Percentiles rank a stretch among this genome's conserved stretches.
These are phyloP conservation scores for Penicillium freii DNA, from an alignment of 2,329 filamentous ascomycete genomes.

Conservation along the genomic window DNA sequence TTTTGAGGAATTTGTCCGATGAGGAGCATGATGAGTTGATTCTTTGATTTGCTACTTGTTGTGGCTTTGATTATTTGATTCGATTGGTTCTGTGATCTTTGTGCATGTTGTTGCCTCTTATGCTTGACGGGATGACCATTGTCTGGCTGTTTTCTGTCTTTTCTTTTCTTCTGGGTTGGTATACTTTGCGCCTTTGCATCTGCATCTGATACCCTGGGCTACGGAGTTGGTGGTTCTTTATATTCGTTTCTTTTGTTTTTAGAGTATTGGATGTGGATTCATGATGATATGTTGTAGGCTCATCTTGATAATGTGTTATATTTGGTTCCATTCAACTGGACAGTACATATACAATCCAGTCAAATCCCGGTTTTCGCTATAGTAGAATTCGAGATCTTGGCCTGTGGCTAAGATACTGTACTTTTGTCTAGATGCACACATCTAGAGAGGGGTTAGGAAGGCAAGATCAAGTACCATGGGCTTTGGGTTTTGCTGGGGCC, in stretches of 20 bases:
- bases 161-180: not conserved
- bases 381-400: not conserved
- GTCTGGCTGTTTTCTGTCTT: not conserved
- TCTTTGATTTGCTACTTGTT: constrained; percentile 12
- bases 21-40: constrained; percentile 38
- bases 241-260: not conserved
- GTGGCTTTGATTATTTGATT: constrained; percentile 13
- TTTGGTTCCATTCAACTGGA: not conserved
- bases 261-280: constrained; percentile 4
- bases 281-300: not conserved
- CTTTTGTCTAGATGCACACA: not conserved
- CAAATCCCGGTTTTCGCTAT: not conserved
- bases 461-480: too few relatives aligned
- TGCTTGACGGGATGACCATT: not conserved
- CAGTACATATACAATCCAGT: not conserved
- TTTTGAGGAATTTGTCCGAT: constrained; percentile 34
- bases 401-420: not conserved
- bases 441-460: too few relatives aligned
- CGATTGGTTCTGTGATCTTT: constrained; percentile 31
- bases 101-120: not conserved
- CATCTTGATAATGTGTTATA: not conserved
- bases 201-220: constrained; percentile 28
- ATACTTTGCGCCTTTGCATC: constrained; percentile 6
- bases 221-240: constrained; percentile 19
- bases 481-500: too few relatives aligned